phyloP scores from a whole-genome alignment of 192 early-diverging fungal genomes.

The Entomortierella chlamydospora region DNA sequence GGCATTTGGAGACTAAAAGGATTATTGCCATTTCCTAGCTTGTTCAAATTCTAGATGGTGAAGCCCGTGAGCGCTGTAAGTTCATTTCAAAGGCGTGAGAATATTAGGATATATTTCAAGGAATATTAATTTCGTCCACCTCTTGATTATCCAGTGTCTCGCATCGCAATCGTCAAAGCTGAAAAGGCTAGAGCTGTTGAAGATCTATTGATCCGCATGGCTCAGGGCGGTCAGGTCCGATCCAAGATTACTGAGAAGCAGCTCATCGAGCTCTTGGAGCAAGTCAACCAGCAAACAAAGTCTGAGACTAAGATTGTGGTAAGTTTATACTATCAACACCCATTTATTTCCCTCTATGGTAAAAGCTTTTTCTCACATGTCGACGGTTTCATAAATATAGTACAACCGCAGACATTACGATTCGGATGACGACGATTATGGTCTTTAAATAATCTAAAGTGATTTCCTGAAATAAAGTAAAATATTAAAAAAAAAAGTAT shows the following conservation, averaged over 20 bases:
- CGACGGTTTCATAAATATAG: slow-evolving; percentile 31
- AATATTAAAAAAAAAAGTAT: too few relatives aligned
- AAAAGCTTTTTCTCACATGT: not conserved
- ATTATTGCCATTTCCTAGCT: slow-evolving; percentile 61
- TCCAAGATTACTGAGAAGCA: slow-evolving; percentile 86
- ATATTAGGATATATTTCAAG: not conserved
- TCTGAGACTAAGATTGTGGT: slow-evolving; percentile 83
- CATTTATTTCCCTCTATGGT: not conserved
- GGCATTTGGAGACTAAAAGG: too few relatives aligned
- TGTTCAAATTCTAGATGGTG: slow-evolving; percentile 82
- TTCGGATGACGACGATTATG: slow-evolving; percentile 69
- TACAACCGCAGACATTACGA: slow-evolving; percentile 69
- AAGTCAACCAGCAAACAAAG: slow-evolving; percentile 80
- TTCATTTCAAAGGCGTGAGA: not conserved
- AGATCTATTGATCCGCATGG: slow-evolving; percentile 92
- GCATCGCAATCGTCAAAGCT: slow-evolving; percentile 91
- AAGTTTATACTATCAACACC: slow-evolving; percentile 30
- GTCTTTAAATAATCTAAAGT: slow-evolving; percentile 48
- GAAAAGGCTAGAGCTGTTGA: slow-evolving; percentile 91
- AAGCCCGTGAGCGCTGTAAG: slow-evolving; percentile 85
- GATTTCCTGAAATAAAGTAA: not conserved
- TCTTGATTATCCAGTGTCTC: slow-evolving; percentile 70
- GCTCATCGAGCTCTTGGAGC: slow-evolving; percentile 87
- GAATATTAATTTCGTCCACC: not conserved
- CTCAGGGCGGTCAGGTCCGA: slow-evolving; percentile 82